Evolutionary conservation across 257 asterid species (phyloP), one percentile per base, ranked within the genome.

Genomic region (Solanum bulbocastanum): DNA sequence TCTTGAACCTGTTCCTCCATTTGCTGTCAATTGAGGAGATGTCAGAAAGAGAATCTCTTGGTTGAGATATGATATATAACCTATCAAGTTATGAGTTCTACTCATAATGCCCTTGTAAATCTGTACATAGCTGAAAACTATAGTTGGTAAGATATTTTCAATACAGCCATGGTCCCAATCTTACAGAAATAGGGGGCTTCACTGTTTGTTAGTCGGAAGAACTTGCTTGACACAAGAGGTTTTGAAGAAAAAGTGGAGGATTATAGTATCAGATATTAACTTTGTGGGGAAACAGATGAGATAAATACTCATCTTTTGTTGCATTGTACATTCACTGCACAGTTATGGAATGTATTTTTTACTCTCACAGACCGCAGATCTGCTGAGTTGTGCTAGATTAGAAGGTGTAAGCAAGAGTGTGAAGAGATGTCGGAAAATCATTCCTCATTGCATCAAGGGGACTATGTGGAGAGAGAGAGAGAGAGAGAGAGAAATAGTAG

Each of bases 91-190:
- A 90, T 36, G 91, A 87, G 91, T 87, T 88, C 88, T 62, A 85
- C 83, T 73, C 83, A 52, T 87, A 86, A 88, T 89, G 83, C 88
- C 93, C 92, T 90, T 65, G 95, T 92, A 89, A 62, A 90, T 90
- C 91, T 93, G 96, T 94, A 92, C 92, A 91, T 92, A 90, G 33
- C 27, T 85, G 88, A 42, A 76, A 23, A 83, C 81, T 87, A 87
- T 88, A 90, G 52, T 84, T 85, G 84, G 79, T 85, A 42, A 42
- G 69, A 83, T 73, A 87, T 56, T 71, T 74, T 72, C 44, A 44
- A 79, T 86, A 83, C 22, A 66, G 88, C 87, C 33, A 65, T 13
- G 25, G 79, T 87, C 62, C 74, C 84, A 87, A 56, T 37, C 84
- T 42, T 52, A 66, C 74, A 30, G 66, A 82, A 87, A 84, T n/a